phyloP scores from a whole-genome alignment of 164 flowering plant genomes.

The Berberis thunbergii region DNA sequence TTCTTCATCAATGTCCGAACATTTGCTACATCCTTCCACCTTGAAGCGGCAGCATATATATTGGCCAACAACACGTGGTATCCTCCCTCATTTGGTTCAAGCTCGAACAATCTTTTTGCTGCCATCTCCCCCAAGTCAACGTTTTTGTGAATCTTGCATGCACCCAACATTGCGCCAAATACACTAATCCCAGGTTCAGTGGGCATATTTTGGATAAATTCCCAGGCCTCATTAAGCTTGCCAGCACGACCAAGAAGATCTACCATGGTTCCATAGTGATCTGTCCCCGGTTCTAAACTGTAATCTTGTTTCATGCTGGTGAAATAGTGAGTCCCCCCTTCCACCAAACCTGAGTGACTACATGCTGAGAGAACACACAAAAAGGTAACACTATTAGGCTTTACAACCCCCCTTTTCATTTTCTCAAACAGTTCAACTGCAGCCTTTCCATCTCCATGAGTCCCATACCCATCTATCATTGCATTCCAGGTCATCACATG shows the following conservation, averaged over 20 bases:
- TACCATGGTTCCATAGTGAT: constrained; percentile 83
- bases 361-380: constrained; percentile 73
- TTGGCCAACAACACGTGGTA: constrained; percentile 80
- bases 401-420: constrained; percentile 37
- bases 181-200: constrained; percentile 62
- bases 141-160: constrained; percentile 86
- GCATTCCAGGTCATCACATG: constrained; percentile 89
- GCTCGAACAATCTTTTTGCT: constrained; percentile 48
- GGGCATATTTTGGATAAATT: constrained; percentile 69
- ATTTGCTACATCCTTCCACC: constrained; percentile 72
- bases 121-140: constrained; percentile 75
- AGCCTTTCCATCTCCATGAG: constrained; percentile 60
- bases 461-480: constrained; percentile 94
- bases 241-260: constrained; percentile 92
- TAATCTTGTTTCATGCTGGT: constrained; percentile 52
- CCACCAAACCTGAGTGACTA: constrained; percentile 78
- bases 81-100: constrained; percentile 75
- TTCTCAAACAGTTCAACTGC: constrained; percentile 55
- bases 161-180: constrained; percentile 86
- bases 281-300: constrained; percentile 59
- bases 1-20: constrained; percentile 66
- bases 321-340: constrained; percentile 51
- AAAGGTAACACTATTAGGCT: constrained; percentile 71
- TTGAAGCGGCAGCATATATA: constrained; percentile 62
- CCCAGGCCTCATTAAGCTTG: constrained; percentile 67